Evolutionary conservation across 345 rosid species (phyloP), one percentile per base, ranked within the genome.

Genomic region (Garcia nutans): DNA sequence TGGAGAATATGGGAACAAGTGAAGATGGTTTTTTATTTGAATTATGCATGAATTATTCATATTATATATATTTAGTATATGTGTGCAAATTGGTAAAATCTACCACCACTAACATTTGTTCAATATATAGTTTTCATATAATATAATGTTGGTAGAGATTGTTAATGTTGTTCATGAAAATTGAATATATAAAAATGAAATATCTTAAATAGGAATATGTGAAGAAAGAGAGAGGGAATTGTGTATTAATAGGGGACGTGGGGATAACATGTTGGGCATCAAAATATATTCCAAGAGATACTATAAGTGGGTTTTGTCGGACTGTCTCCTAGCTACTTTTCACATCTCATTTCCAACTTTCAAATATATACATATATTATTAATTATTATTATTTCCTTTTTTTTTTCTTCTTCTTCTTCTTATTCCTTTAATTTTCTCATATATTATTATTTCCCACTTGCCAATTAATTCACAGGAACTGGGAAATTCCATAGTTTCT

Each of bases 201-300:
- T 37, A 37, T 37, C 6, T 37, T 37, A 37, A 3, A 37, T 4
- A 37, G 41, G 41, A 3, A 37, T 37, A 4, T 37, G 6, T 37
- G 6, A 45, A 37, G 56, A 64, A 75, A 70, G 44, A 50, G 63
- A 83, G 65, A 83, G 70, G 70, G 70, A 72, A 22, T 13, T 0
- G 5, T 22, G 69, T 55, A 64, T 28, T 28, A 28, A 28, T 13
- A 72, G 74, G 74, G 61, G 71, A 15, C 8, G 83, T 68, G 76
- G 84, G 80, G 78, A 54, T 76, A 52, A 49, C 75, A 81, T 66
- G 79, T 49, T 67, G 79, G 75, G 54, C 65, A 41, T 74, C 45
- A 4, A 31, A 31, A 62, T 79, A 68, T 66, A 54, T 81, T 77
- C 68, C 13, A 67, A 61, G 15, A 19, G 75, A 84, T 72, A 28